These are phyloP conservation scores for Thermomyces lanuginosus DNA, from an alignment of 2,329 filamentous ascomycete species.

Conservation along the genomic window DNA sequence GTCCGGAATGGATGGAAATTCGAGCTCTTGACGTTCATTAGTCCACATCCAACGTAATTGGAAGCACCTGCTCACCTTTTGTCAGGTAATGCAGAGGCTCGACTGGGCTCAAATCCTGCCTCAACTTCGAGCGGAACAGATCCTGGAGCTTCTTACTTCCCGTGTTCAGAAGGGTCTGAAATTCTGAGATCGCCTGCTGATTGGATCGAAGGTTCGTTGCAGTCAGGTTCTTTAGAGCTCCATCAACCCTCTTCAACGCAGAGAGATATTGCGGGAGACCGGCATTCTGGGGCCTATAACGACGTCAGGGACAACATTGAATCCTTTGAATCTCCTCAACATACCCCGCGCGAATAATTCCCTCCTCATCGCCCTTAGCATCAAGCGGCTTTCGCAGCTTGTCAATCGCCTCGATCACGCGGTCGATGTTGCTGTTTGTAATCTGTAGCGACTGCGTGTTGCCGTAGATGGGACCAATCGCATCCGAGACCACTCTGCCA, in stretches of 20 bases:
- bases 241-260: constrained; percentile 75
- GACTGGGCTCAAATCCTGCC: constrained; percentile 61
- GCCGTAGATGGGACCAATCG: constrained; percentile 79
- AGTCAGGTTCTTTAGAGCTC: constrained; percentile 69
- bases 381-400: constrained; percentile 79
- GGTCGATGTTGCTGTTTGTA: constrained; percentile 79
- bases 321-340: constrained; percentile 8
- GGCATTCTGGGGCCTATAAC: constrained; percentile 54
- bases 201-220: constrained; percentile 84
- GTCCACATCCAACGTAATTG: constrained; percentile 3
- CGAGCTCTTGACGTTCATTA: constrained; percentile 32
- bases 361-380: constrained; percentile 79
- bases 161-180: constrained; percentile 58
- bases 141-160: constrained; percentile 73
- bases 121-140: constrained; percentile 63
- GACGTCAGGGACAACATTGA: constrained; percentile 8
- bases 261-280: constrained; percentile 73
- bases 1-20: constrained; percentile 65
- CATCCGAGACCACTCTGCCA: constrained; percentile 78
- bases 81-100: constrained; percentile 88
- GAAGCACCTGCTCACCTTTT: constrained; percentile 57
- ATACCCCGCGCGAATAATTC: constrained; percentile 67
- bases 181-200: constrained; percentile 69
- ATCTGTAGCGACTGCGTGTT: constrained; percentile 81
- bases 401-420: constrained; percentile 72